Conservation (phyloP, 768 basidiomycete species). For the Auricularia sp. region DNA sequence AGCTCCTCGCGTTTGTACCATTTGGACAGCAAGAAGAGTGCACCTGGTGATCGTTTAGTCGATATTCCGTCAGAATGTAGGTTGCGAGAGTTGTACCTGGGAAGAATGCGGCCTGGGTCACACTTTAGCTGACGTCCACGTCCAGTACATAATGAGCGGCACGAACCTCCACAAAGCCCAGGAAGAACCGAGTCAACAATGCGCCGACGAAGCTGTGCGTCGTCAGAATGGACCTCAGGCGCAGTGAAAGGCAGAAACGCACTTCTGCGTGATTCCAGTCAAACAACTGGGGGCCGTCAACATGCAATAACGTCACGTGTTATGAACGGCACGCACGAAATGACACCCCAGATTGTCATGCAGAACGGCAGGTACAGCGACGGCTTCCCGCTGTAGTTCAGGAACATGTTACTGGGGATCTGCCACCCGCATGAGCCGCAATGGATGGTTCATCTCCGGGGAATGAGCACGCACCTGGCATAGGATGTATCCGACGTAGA, state of each 20-base stretch:
- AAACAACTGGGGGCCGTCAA: constrained; percentile 29
- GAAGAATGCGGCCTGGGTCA: constrained; percentile 45
- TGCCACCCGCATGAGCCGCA: not conserved
- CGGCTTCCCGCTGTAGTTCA: constrained; percentile 56
- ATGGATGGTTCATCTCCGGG: not conserved
- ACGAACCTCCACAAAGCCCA: constrained; percentile 46
- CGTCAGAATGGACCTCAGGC: not conserved
- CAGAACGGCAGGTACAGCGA: constrained; percentile 56
- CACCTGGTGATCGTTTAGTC: constrained; percentile 12
- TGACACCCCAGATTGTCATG: constrained; percentile 62
- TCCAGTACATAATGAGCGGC: no score
- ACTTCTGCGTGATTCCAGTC: constrained; percentile 34
- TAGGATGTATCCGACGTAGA: constrained; percentile 1
- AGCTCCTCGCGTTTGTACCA: constrained; percentile 70
- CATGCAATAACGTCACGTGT: constrained; percentile 14
- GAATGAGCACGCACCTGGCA: not conserved
- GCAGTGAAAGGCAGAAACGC: not conserved
- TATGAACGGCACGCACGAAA: constrained; percentile 31
- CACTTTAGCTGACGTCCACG: no score
- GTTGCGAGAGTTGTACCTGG: constrained; percentile 31
- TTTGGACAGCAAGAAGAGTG: constrained; percentile 51
- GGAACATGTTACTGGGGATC: constrained; percentile 50
- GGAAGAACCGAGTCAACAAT: constrained; percentile 59
- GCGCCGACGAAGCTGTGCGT: constrained; percentile 47
- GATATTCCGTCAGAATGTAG: not conserved